Base-by-base conservation (phyloP, 371 early-diverging fungal species). In the Mycotypha africana region DNA sequence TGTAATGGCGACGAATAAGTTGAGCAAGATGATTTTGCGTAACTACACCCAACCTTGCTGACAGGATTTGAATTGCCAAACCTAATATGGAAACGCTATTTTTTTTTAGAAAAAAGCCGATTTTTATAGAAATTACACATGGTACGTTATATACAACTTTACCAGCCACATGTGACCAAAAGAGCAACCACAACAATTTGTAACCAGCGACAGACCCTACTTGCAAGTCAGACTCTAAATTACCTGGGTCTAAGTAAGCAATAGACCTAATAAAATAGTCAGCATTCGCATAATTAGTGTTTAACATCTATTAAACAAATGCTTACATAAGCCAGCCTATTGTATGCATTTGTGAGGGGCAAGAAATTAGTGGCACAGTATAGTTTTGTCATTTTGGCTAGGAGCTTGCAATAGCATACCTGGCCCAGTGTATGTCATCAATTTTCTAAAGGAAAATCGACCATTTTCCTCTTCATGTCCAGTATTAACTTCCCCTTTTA, bases 171-270 rank as follows among this genome's bases (percentile, higher is more conserved):
- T 84, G 82, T 10, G 85, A 70, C 53, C 82, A 70, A 31, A 88
- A 67, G 36, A 88, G 46, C 36, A 86, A 50, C 81, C 80, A 84
- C 15, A 88, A 60, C 36, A 84, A 69, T 34, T 65, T 63, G 54
- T 82, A 84, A 1, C 84, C 82, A 28, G 84, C 80, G 7, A 75
- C 45, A 14, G 85, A 71, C 14, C 85, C 86, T 25, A 79, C 70
- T 55, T 85, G 84, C 5, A 86, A 57, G 64, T 88, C 86, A 14
- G 82, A 81, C 47, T 84, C 86, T 2, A 84, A 62, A 47, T 86
- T 88, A 5, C 88, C 88, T 2, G 86, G 86, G 58, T 88, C 88
- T 11, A 88, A 63, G 47, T 83, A 81, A 8, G 85, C 88, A 45
- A 86, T 81, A 16, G 82, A 72, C 80, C 82, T 82, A 67, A 31